A percentile compares a stretch with the other conserved stretches of the same genome.
These are phyloP conservation scores for Ochromonas danica DNA, from an alignment of 108 stramenopile species.

Conservation along the genomic window DNA sequence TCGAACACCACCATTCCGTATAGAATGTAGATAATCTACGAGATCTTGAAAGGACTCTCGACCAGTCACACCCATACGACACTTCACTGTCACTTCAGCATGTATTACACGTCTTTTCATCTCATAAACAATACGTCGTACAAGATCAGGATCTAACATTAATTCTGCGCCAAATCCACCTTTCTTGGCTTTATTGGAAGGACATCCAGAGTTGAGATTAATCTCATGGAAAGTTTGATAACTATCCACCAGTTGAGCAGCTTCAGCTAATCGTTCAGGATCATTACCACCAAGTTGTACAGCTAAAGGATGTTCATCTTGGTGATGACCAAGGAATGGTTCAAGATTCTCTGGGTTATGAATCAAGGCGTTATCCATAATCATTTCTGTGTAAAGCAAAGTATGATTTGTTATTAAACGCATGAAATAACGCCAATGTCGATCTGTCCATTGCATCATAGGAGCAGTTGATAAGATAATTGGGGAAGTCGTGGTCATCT, in stretches of 20 bases:
- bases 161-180: constrained; percentile 26
- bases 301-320: constrained; percentile 22
- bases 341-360: constrained; percentile 3
- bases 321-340: background rate
- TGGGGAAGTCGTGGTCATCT: too few relatives aligned
- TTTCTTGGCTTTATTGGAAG: constrained; percentile 33
- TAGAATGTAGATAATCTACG: background rate
- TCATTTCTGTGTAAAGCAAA: constrained; percentile 38
- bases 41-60: constrained; percentile 6
- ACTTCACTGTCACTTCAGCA: constrained; percentile 6
- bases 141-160: constrained; percentile 27
- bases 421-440: constrained; percentile 10
- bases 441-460: constrained; percentile 39
- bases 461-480: constrained; percentile 26
- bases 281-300: constrained; percentile 38
- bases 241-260: background rate
- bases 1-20: background rate
- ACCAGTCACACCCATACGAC: constrained; percentile 9
- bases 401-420: constrained; percentile 18
- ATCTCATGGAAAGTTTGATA: constrained; percentile 23
- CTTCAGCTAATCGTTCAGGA: background rate
- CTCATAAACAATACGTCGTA: background rate
- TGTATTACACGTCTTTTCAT: background rate
- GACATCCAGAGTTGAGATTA: constrained; percentile 39
- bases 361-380: constrained; percentile 26